Base-by-base conservation (phyloP, 805 yeast genomes). In the Candida coquimbonensis region DNA sequence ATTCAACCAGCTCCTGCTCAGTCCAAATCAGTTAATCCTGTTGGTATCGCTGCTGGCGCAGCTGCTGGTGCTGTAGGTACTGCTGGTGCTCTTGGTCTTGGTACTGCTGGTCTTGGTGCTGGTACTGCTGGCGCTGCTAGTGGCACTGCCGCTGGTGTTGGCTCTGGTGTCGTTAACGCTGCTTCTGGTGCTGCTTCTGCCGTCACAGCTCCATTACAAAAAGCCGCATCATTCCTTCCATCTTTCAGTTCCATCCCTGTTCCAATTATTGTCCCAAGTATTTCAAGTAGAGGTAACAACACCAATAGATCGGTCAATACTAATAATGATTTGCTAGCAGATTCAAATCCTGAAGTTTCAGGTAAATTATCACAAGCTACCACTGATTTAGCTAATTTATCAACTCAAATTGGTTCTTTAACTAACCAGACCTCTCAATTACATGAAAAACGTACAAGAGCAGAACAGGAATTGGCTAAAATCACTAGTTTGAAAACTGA, bases 311-410 rank as follows among this genome's bases (percentile, higher is more conserved):
- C 56, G 1, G 45, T 43, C 37, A 48, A 42, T 24, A 45, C 44
- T 8, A 42, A 73, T 44, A 65, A 62, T 45, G 87, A 80, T 50
- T 62, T 81, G 42, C 67, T 77, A 44, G 80, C 83, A 0, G 83
- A 81, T 13, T 45, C 63, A 1, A 54, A 53, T 38, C 55, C 62
- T 12, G 86, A 77, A 43, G 73, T 82, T 1, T 75, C 87, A 1
- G 79, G 81, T 27, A 80, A 82, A 57, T 68, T 88, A 42, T 80
- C 95, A 1, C 77, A 78, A 49, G 91, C 96, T 5, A 80, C 93
- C 7, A 77, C 89, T 7, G 96, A 87, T 55, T 75, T 88, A 62
- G 96, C 95, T 14, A 87, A 90, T 54, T 72, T 86, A 37, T 84
- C 95, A 0, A 87, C 83, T 55, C 96, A 90, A 67, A 82, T 87